Evolutionary conservation across 1,284 basidiomycete species (phyloP).

Genomic region (Fomitopsis palustris): DNA sequence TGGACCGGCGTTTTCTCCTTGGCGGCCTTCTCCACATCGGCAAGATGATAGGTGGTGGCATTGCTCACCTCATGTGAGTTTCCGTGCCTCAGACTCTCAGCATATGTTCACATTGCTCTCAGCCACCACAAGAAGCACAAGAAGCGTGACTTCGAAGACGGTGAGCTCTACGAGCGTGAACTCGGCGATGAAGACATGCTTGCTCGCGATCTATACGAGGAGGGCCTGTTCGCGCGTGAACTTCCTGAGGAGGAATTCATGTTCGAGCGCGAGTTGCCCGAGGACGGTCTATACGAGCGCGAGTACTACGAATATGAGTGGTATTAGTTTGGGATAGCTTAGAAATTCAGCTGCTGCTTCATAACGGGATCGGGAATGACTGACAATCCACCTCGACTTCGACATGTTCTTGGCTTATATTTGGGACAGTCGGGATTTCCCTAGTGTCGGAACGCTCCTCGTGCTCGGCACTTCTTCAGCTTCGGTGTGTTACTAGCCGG

Average conservation of each 20-base stretch:
- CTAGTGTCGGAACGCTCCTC: too few species aligned
- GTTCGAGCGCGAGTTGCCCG: neutral
- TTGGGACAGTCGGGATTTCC: too few species aligned
- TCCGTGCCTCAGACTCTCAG: neutral
- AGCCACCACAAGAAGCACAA: neutral
- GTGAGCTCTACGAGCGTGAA: neutral
- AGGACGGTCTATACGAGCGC: neutral
- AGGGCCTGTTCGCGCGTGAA: neutral
- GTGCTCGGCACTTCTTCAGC: too few species aligned
- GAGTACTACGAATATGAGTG: neutral
- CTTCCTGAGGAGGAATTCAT: neutral
- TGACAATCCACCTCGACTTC: too few species aligned
- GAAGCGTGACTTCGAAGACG: neutral
- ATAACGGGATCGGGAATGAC: neutral
- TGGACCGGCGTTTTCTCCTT: neutral
- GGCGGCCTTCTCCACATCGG: neutral
- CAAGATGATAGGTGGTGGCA: neutral
- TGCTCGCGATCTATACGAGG: neutral
- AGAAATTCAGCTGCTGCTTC: neutral
- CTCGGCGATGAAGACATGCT: neutral
- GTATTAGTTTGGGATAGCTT: neutral
- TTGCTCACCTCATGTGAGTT: neutral
- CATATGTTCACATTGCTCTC: neutral
- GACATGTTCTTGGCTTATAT: too few species aligned
- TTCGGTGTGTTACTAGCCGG: too few species aligned